A percentile compares a stretch with the other conserved stretches of the same genome.
Conservation (phyloP, 768 basidiomycete species). For the Paxillus rubicundulus region DNA sequence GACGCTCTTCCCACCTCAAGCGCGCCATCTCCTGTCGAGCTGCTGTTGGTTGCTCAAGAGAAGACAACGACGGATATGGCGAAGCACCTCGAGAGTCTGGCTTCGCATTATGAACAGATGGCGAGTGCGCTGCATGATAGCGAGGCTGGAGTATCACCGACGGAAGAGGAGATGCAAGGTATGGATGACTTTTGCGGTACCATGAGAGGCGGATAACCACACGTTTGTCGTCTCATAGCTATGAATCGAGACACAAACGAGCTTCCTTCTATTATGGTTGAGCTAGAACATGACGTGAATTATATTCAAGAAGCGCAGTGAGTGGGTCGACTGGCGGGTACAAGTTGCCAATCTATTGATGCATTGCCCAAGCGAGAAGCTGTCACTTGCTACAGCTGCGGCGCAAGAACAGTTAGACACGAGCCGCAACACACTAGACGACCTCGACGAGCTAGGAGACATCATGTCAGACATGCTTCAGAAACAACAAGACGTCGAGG, state of each 20-base stretch:
- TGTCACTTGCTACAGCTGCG: slow-evolving; percentile 43
- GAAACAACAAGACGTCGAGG: slow-evolving; percentile 68
- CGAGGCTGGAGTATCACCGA: slow-evolving; percentile 65
- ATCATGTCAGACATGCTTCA: slow-evolving; percentile 79
- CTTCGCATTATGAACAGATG: slow-evolving; percentile 79
- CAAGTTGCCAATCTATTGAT: slow-evolving; percentile 1
- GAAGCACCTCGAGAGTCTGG: slow-evolving; percentile 63
- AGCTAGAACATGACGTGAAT: slow-evolving; percentile 59
- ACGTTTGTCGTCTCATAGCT: slow-evolving; percentile 38
- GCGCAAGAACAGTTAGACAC: slow-evolving; percentile 49
- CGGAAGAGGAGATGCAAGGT: slow-evolving; percentile 72
- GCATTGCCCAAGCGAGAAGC: slow-evolving; percentile 43
- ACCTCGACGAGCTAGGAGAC: slow-evolving; percentile 74
- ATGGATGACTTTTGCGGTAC: slow-evolving; percentile 4
- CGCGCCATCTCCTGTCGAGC: slow-evolving; percentile 42
- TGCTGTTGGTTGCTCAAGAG: slow-evolving; percentile 49
- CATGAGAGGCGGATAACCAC: neutral
- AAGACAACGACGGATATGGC: slow-evolving; percentile 66
- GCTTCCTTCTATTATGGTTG: slow-evolving; percentile 68
- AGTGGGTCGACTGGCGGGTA: slow-evolving; percentile 20
- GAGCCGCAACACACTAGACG: slow-evolving; percentile 50
- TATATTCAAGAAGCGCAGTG: slow-evolving; percentile 59
- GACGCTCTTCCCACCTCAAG: slow-evolving; percentile 45
- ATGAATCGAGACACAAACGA: slow-evolving; percentile 83
- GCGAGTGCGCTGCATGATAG: slow-evolving; percentile 60